Conservation (phyloP, 495 filamentous ascomycete species). For the Copromyces sp. region DNA sequence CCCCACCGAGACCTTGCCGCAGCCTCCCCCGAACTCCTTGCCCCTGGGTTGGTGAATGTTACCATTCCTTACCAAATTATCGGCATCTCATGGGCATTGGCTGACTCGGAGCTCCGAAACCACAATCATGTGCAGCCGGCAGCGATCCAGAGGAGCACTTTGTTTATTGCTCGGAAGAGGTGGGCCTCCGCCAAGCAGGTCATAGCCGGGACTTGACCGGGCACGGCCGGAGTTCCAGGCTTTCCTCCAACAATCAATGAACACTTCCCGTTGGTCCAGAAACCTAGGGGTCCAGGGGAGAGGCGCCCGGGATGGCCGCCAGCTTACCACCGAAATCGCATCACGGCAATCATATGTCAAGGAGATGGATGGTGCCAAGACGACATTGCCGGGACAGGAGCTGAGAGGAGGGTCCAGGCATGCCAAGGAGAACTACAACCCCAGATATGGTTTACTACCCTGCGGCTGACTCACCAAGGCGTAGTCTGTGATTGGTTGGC, state of each 20-base stretch:
- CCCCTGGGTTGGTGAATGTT: background rate
- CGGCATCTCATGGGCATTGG: background rate
- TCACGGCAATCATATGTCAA: background rate
- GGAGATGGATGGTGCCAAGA: background rate
- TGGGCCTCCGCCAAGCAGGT: background rate
- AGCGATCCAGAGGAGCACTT: background rate
- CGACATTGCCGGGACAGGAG: background rate
- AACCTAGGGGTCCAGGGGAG: background rate
- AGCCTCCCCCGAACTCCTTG: background rate
- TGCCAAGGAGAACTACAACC: background rate
- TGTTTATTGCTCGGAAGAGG: background rate
- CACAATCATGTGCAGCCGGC: background rate
- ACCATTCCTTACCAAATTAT: background rate
- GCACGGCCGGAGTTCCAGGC: background rate
- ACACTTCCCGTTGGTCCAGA: background rate
- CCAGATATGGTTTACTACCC: background rate
- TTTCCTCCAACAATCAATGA: background rate
- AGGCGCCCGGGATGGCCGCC: background rate
- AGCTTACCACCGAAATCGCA: background rate
- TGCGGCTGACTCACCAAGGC: background rate
- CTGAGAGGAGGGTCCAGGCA: background rate
- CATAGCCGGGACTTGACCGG: background rate
- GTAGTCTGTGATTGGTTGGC: background rate
- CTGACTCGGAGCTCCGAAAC: background rate
- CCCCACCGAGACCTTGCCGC: background rate